phyloP scores from a whole-genome alignment of 1,284 basidiomycete genomes.

The Schizophyllum commune region DNA sequence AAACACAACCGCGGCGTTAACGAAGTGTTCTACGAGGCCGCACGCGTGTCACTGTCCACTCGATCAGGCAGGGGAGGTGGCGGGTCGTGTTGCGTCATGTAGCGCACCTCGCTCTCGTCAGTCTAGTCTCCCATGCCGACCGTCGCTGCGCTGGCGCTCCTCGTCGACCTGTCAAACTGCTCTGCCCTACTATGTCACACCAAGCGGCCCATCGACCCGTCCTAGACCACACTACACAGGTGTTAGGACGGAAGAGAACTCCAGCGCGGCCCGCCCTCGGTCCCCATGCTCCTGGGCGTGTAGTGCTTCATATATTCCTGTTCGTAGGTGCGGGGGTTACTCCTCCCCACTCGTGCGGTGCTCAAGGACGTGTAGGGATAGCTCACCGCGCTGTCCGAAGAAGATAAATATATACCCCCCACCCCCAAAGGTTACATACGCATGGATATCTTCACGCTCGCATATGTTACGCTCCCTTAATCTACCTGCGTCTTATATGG shows the following conservation, averaged over 20 bases:
- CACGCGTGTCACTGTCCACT: slow-evolving; percentile 74
- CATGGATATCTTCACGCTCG: neutral
- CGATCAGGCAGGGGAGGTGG: slow-evolving; percentile 17
- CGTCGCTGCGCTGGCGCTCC: neutral
- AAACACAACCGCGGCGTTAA: slow-evolving; percentile 91
- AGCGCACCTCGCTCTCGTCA: neutral
- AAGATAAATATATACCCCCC: neutral
- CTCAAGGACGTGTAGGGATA: neutral
- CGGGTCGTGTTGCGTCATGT: neutral
- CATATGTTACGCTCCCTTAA: neutral
- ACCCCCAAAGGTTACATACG: neutral
- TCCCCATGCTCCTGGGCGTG: too few relatives aligned
- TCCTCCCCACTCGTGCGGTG: too few relatives aligned
- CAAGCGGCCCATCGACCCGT: too few relatives aligned
- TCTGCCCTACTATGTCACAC: neutral
- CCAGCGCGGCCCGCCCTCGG: too few relatives aligned
- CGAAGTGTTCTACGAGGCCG: slow-evolving; percentile 88
- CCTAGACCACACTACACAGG: too few relatives aligned
- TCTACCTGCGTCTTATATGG: neutral
- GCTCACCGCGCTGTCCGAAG: neutral
- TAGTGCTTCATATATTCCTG: too few relatives aligned
- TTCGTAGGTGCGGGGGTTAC: too few relatives aligned
- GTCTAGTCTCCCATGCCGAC: neutral
- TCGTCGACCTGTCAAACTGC: neutral
- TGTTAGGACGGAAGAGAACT: too few relatives aligned